These are phyloP conservation scores for Clarireedia paspali DNA, from an alignment of 2,329 filamentous ascomycete species.

Conservation along the genomic window DNA sequence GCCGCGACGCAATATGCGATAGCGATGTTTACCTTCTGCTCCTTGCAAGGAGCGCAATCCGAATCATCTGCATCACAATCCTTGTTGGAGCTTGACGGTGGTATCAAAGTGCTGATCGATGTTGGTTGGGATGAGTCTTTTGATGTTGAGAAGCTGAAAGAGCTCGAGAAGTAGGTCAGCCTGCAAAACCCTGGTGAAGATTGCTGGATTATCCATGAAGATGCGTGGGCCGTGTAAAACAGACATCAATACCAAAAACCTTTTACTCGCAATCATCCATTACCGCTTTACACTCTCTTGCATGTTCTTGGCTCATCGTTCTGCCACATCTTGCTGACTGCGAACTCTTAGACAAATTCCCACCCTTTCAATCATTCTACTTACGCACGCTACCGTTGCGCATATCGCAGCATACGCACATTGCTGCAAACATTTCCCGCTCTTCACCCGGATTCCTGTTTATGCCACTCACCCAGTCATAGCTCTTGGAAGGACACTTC, in stretches of 20 bases:
- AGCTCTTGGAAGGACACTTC: slow-evolving; percentile 79
- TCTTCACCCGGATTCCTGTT: slow-evolving; percentile 85
- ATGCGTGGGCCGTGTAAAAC: slow-evolving; percentile 12
- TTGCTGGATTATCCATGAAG: background rate
- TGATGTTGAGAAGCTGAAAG: slow-evolving; percentile 70
- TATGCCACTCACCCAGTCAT: slow-evolving; percentile 94
- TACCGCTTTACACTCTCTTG: background rate
- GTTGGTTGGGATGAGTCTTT: slow-evolving; percentile 95
- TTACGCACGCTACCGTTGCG: slow-evolving; percentile 87
- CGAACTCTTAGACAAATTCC: slow-evolving; percentile 63
- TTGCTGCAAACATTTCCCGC: slow-evolving; percentile 92
- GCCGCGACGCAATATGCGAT: slow-evolving; percentile 4
- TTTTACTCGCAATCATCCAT: slow-evolving; percentile 11
- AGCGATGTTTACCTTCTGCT: slow-evolving; percentile 91
- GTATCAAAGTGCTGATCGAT: slow-evolving; percentile 90
- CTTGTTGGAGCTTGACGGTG: slow-evolving; percentile 92
- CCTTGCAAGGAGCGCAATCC: slow-evolving; percentile 84
- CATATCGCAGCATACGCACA: slow-evolving; percentile 92
- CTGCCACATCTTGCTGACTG: slow-evolving; percentile 14
- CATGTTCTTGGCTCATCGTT: background rate
- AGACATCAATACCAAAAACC: slow-evolving; percentile 24
- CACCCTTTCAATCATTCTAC: slow-evolving; percentile 83
- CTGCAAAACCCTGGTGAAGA: slow-evolving; percentile 10
- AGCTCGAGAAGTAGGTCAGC: slow-evolving; percentile 72
- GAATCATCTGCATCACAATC: slow-evolving; percentile 84